phyloP scores from a whole-genome alignment of 345 rosid genomes.

The Murraya koenigii region DNA sequence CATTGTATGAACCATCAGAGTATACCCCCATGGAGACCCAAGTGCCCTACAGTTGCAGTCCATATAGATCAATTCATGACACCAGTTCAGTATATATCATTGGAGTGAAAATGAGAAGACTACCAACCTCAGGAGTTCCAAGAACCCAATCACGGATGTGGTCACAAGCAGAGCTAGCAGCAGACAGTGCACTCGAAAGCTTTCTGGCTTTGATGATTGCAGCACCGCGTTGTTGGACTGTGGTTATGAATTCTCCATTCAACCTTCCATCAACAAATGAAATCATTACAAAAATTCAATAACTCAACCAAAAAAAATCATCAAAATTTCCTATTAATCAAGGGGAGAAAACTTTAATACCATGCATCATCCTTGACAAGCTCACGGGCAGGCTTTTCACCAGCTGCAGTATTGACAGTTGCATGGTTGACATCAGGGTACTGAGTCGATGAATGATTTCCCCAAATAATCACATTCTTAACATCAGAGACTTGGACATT shows the following conservation, averaged over 20 bases:
- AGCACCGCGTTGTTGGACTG: slow-evolving; percentile 99
- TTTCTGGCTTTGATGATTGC: slow-evolving; percentile 97
- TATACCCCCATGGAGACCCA: slow-evolving; percentile 99
- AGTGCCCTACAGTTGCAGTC: slow-evolving; percentile 55
- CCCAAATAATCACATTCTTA: slow-evolving; percentile 96
- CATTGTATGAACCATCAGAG: slow-evolving; percentile 96
- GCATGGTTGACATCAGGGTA: slow-evolving; percentile 99
- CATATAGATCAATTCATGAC: slow-evolving; percentile 12
- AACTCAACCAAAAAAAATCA: background rate
- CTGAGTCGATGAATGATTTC: slow-evolving; percentile 95
- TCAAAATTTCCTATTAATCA: background rate
- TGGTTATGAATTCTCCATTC: slow-evolving; percentile 76
- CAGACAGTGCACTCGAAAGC: slow-evolving; percentile 95
- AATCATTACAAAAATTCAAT: background rate
- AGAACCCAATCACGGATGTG: slow-evolving; percentile 99
- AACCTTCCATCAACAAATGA: slow-evolving; percentile 48
- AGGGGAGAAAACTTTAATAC: slow-evolving; percentile 29
- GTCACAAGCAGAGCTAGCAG: slow-evolving; percentile 98
- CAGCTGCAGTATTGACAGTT: slow-evolving; percentile 65
- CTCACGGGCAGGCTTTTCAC: slow-evolving; percentile 74
- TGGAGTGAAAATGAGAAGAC: background rate
- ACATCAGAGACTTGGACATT: slow-evolving; percentile 87
- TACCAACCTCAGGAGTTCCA: slow-evolving; percentile 89
- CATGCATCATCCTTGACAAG: slow-evolving; percentile 84
- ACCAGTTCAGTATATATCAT: background rate